Conservation (phyloP, 140 eudicot genomes). For the Ambrosia hybrid region DNA sequence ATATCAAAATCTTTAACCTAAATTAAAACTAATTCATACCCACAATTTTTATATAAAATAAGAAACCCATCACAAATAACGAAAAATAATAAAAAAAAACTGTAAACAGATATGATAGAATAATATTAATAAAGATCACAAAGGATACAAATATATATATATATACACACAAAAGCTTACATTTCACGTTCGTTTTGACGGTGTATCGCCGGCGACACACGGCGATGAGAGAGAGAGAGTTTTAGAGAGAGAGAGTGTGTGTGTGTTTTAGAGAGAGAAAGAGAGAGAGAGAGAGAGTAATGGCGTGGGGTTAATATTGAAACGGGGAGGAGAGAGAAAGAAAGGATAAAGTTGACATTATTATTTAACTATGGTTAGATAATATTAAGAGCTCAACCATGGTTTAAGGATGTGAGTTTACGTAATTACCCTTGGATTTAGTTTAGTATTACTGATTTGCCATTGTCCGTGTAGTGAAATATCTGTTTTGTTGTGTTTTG, state of each 20-base stretch:
- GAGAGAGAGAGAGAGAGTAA: conserved; percentile 32
- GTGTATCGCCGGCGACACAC: conserved; percentile 20
- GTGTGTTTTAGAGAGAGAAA: conserved; percentile 9
- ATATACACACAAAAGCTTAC: not conserved
- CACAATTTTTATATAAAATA: too few relatives aligned
- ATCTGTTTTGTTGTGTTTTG: not conserved
- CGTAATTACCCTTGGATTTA: conserved; percentile 11
- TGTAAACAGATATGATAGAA: too few relatives aligned
- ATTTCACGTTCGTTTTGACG: conserved; percentile 20
- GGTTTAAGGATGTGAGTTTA: conserved; percentile 28
- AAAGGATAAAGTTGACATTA: conserved; percentile 41
- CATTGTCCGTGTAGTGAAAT: conserved; percentile 3
- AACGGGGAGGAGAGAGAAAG: conserved; percentile 27
- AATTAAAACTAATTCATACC: conserved; percentile 11
- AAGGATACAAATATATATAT: not conserved
- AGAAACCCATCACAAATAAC: conserved; percentile 1
- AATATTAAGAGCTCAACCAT: conserved; percentile 24
- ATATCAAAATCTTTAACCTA: conserved; percentile 2
- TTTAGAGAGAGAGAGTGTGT: conserved; percentile 9
- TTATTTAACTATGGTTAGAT: conserved; percentile 29
- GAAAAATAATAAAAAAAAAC: too few relatives aligned
- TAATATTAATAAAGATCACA: conserved; percentile 17
- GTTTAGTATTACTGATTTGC: not conserved
- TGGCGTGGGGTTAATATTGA: conserved; percentile 34
- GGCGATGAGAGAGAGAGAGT: conserved; percentile 11